These are phyloP conservation scores for Heterobasidion occidentale DNA, from an alignment of 1,284 basidiomycete genomes.

Conservation along the genomic window DNA sequence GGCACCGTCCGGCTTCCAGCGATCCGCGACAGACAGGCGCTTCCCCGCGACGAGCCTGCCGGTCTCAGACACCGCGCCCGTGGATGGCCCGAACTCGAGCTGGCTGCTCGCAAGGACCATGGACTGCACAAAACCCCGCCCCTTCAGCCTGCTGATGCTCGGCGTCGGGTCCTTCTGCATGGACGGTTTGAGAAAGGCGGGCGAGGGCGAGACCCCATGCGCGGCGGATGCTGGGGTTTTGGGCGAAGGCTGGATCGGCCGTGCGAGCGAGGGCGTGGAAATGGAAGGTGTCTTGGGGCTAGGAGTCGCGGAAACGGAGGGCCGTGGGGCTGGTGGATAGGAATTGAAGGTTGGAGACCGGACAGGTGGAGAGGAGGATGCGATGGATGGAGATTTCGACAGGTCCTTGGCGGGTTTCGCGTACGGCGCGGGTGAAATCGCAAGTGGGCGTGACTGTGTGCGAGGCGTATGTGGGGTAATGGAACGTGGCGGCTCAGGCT, in stretches of 20 bases:
- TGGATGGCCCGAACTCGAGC: conserved; percentile 27
- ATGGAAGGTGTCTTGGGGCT: conserved; percentile 25
- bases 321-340: conserved; percentile 38
- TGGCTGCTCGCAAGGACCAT: conserved; percentile 63
- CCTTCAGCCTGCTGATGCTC: conserved; percentile 72
- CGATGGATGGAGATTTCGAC: neutral
- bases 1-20: conserved; percentile 8
- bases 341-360: neutral
- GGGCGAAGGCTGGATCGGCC: conserved; percentile 45
- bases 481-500: neutral
- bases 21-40: conserved; percentile 5
- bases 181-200: conserved; percentile 51
- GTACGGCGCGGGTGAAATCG: neutral
- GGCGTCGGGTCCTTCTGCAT: conserved; percentile 66
- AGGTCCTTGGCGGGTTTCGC: neutral
- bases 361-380: neutral
- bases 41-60: conserved; percentile 6
- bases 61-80: conserved; percentile 13
- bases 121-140: conserved; percentile 75
- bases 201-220: conserved; percentile 25
- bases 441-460: neutral
- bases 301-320: conserved; percentile 9
- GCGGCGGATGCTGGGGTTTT: conserved; percentile 21
- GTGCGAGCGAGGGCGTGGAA: conserved; percentile 40
- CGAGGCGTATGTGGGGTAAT: neutral